Base-by-base conservation (phyloP, 768 basidiomycete genomes). In the Amyloporia xantha region DNA sequence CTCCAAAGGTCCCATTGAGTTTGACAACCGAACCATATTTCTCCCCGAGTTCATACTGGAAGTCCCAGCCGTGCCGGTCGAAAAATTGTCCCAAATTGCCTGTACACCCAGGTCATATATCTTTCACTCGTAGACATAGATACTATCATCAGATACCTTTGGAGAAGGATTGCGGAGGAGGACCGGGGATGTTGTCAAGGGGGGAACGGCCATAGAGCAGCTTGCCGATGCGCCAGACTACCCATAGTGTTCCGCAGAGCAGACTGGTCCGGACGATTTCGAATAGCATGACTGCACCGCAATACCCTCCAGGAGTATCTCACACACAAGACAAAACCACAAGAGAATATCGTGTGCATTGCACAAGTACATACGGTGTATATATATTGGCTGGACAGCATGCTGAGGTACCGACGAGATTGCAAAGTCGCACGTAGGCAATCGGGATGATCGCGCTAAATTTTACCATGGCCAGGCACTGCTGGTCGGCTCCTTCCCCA, bases 181-280 rank as follows among this genome's bases (percentile, higher is more conserved):
- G 57, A 1, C 57, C 57, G 9, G 57, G 57, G 1, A 58, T 43
- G 17, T 53, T 55, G 21, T 58, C 57, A 4, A 58, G 40, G 1
- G 49, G 38, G 1, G 55, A 53, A 27, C 48, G 52, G n/a, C 36
- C 43, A 3, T 53, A 21, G 1, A 48, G 6, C 13, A 42, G 50
- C 1, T 42, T 35, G 38, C 48, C 36, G 20, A 37, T 39, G n/a
- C 49, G 50, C 55, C 52, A 56, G 12, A 53, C 10, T 33, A 33
- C 15, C 30, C 30, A 33, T 7, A 33, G 30, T 33, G 30, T 33
- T 33, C 30, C 30, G 9, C 7, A 7, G 7, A 33, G 30, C 9
- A 15, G 15, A 33, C 9, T 33, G 9, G 30, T 33, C 15, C 30
- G 30, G 30, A 33, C 15, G 30, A 33, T 7, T 7, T 33, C 30